Evolutionary conservation across 345 rosid genomes (phyloP).

Genomic region (Gossypium bickii): DNA sequence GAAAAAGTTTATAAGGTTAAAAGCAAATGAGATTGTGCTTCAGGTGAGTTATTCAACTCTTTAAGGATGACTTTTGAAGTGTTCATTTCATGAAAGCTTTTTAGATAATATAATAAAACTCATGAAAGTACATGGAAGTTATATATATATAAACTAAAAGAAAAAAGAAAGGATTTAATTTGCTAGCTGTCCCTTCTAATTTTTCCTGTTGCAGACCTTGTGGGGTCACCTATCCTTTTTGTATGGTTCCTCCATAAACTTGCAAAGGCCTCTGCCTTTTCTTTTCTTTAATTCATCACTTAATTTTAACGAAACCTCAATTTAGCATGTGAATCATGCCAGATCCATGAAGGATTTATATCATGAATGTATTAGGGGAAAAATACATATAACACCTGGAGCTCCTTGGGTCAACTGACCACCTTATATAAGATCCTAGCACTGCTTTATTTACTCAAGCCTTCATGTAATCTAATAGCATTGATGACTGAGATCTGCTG

Average conservation of each 20-base stretch:
- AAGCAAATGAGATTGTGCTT: slow-evolving; percentile 72
- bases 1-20: slow-evolving; percentile 77
- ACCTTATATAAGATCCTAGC: background rate
- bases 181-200: background rate
- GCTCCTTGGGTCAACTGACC: background rate
- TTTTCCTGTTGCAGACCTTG: background rate
- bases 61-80: background rate
- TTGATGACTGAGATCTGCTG: background rate
- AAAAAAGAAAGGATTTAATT: background rate
- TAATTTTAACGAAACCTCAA: background rate
- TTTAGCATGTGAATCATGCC: background rate
- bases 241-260: background rate
- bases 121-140: background rate
- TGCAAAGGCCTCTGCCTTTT: background rate
- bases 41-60: slow-evolving; percentile 51
- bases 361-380: slow-evolving; percentile 1
- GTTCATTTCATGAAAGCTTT: background rate
- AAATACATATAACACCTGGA: background rate
- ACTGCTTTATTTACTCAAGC: background rate
- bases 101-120: background rate
- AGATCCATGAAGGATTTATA: background rate
- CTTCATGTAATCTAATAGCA: background rate
- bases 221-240: background rate
- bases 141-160: background rate
- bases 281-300: background rate